Percentiles rank a stretch among this genome's conserved stretches.
phyloP scores from a whole-genome alignment of 192 early-diverging fungal genomes.

The Endogone sp. region DNA sequence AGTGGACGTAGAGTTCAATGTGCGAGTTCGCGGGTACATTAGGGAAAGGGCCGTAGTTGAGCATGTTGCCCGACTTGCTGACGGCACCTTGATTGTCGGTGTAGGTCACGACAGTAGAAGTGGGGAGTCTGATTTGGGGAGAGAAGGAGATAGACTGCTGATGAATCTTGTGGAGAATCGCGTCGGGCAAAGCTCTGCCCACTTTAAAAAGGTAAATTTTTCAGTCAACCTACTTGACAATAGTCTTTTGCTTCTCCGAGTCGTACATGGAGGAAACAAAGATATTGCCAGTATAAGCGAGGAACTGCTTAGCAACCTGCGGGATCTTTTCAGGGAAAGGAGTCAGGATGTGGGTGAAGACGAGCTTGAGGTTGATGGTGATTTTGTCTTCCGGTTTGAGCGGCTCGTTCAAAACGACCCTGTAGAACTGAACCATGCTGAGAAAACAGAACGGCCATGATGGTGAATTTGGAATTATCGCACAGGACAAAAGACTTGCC shows the following conservation, averaged over 20 bases:
- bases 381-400: conserved; percentile 56
- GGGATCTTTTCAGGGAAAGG: conserved; percentile 50
- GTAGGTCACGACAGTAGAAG: conserved; percentile 31
- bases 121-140: conserved; percentile 28
- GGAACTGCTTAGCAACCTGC: conserved; percentile 66
- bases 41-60: conserved; percentile 73
- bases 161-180: no score
- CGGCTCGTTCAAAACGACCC: conserved; percentile 35
- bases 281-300: conserved; percentile 56
- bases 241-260: conserved; percentile 71
- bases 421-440: conserved; percentile 41
- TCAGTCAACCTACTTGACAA: conserved; percentile 59
- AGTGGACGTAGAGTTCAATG: conserved; percentile 56
- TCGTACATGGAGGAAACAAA: conserved; percentile 66
- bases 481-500: background rate
- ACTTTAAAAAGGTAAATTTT: background rate
- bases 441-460: no score
- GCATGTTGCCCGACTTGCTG: conserved; percentile 43
- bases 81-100: conserved; percentile 25
- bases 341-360: conserved; percentile 35
- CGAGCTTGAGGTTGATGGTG: conserved; percentile 51
- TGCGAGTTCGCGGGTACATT: conserved; percentile 36
- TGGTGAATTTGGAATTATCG: background rate
- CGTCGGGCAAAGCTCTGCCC: no score
- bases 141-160: no score